A percentile compares a stretch with the other conserved stretches of the same genome.
Conservation (phyloP, 768 basidiomycete genomes). For the Pleurotus tuoliensis region DNA sequence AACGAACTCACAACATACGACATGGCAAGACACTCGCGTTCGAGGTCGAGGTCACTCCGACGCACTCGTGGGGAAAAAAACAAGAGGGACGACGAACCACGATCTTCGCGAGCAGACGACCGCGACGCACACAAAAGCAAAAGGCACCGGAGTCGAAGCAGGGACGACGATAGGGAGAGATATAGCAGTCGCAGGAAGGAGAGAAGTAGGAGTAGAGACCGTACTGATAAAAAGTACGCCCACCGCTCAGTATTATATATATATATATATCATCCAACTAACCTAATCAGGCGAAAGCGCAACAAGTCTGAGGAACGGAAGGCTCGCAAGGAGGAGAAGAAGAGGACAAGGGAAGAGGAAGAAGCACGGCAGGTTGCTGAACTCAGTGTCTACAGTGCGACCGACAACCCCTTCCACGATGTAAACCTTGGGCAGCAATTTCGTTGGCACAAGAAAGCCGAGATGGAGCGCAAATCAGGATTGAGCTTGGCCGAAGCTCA, state of each 20-base stretch:
- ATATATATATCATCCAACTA: background rate
- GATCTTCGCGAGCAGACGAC: conserved; percentile 26
- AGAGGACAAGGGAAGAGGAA: conserved; percentile 76
- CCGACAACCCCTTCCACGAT: conserved; percentile 98
- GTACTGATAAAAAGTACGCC: conserved; percentile 45
- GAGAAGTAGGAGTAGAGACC: conserved; percentile 35
- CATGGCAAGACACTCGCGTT: conserved; percentile 48
- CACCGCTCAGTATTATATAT: background rate
- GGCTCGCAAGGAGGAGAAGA: conserved; percentile 87
- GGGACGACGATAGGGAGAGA: conserved; percentile 22
- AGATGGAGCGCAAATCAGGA: conserved; percentile 91
- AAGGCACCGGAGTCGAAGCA: conserved; percentile 27
- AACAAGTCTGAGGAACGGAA: conserved; percentile 85
- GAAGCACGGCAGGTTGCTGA: conserved; percentile 92
- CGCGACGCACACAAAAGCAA: conserved; percentile 23
- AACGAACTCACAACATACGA: background rate
- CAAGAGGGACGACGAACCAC: conserved; percentile 28
- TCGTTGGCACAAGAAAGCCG: conserved; percentile 97
- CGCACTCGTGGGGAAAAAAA: conserved; percentile 35
- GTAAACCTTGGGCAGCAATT: conserved; percentile 95
- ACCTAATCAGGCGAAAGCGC: conserved; percentile 60
- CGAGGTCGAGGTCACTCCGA: conserved; percentile 41
- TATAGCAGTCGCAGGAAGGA: conserved; percentile 22
- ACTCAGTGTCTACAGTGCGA: conserved; percentile 92
- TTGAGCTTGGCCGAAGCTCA: conserved; percentile 76